Base-by-base conservation (phyloP, 2,329 filamentous ascomycete species). In the Colletotrichum cereale region DNA sequence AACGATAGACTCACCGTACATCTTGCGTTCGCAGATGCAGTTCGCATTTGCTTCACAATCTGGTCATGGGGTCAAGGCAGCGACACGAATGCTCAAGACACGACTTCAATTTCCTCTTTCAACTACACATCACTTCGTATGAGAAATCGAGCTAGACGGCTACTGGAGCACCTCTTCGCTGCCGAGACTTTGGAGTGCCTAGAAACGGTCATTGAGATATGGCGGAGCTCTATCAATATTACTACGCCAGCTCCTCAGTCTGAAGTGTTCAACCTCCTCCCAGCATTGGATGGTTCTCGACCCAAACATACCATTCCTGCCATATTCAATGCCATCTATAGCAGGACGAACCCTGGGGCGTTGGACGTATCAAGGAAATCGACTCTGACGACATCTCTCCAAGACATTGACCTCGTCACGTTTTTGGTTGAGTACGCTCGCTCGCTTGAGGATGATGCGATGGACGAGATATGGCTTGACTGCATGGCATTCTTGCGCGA, bases 391-490 rank as follows among this genome's bases (percentile, higher is more conserved):
- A 93, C 96, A 24, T 92, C 93, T 58, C 84, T 99, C 12, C 90
- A 91, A 65, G 95, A 98, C 77, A 89, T 90, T 0, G 95, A 98
- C 77, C 85, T 99, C 14, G 93, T 96, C 11, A 89, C 92, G 11
- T 99, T 99, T 80, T 82, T 98, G 55, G 93, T 97, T 10, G 93
- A 96, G 73, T 99, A 99, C 80, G 92, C 95, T 0, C 89, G 89
- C 38, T 96, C 95, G 0, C 86, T 98, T 16, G 96, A 99, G 78
- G 96, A 99, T 77, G 96, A 99, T 83, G 93, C 96, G 21, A 96
- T 98, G 88, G 96, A 99, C 77, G 96, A 99, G 81, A 97, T 99
- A 60, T 99, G 96, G 96, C 88, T 91, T 50, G 96, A 99, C 79
- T 99, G 96, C 80, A 94, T 95, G 77, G 89, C 92, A 0, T 99